Evolutionary conservation across 164 flowering plant species (phyloP).

Genomic region (Vitis rupestris): DNA sequence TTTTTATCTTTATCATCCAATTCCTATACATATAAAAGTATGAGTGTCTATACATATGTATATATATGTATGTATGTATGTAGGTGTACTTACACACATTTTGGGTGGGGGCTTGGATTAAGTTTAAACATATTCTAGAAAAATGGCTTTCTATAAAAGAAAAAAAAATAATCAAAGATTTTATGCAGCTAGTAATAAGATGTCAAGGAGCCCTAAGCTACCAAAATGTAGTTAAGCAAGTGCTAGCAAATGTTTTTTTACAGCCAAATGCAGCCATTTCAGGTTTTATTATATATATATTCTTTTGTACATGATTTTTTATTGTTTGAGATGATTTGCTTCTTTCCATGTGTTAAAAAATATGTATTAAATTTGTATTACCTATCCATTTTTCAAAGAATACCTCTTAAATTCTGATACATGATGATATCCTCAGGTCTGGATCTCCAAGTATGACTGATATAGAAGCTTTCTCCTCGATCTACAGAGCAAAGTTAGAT

Average conservation of each 20-base stretch:
- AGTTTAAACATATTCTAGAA: neutral
- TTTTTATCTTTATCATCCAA: too few species aligned
- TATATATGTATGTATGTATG: too few species aligned
- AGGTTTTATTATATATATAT: too few species aligned
- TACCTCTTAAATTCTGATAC: neutral
- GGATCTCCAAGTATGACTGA: conserved; percentile 88
- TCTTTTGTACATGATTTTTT: too few species aligned
- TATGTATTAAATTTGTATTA: too few species aligned
- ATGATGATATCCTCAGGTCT: conserved; percentile 45
- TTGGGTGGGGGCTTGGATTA: neutral
- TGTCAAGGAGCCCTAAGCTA: too few species aligned
- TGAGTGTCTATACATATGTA: too few species aligned
- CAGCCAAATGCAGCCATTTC: too few species aligned
- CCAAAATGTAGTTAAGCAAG: too few species aligned
- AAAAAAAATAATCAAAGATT: neutral
- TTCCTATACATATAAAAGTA: too few species aligned
- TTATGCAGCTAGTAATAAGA: too few species aligned
- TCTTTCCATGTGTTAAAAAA: neutral
- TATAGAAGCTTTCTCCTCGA: conserved; percentile 68
- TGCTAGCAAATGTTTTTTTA: too few species aligned
- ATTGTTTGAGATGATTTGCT: neutral
- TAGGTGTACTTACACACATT: neutral
- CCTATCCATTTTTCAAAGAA: neutral
- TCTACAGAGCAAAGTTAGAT: conserved; percentile 59
- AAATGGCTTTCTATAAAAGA: neutral